A percentile compares a stretch with the other conserved stretches of the same genome.
phyloP scores from a whole-genome alignment of 176 grass and related monocot species.

The Cenchrus americanus region DNA sequence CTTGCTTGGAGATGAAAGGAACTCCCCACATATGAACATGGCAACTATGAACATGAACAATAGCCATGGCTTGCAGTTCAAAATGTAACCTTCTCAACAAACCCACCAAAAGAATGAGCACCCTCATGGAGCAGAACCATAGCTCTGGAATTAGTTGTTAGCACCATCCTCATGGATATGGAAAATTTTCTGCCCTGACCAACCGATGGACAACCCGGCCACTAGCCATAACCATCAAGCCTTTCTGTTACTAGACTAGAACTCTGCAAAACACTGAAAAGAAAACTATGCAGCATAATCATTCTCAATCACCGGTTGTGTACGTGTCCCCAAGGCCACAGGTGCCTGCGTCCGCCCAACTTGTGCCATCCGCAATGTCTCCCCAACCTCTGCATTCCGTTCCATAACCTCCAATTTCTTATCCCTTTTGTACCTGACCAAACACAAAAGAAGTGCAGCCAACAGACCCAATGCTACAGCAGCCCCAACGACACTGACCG shows the following conservation, averaged over 20 bases:
- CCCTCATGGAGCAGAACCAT: conserved; percentile 8
- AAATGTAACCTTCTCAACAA: conserved; percentile 27
- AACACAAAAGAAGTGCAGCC: conserved; percentile 54
- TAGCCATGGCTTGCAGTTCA: conserved; percentile 11
- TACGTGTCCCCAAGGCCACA: conserved; percentile 59
- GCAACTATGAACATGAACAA: conserved; percentile 53
- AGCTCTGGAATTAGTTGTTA: conserved; percentile 20
- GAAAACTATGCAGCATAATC: conserved; percentile 61
- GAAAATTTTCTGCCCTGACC: conserved; percentile 29
- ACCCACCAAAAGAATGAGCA: conserved; percentile 54
- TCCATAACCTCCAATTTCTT: conserved; percentile 72
- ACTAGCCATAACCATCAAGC: conserved; percentile 25
- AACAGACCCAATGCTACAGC: conserved; percentile 48
- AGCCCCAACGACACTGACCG: conserved; percentile 45
- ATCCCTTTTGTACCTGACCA: conserved; percentile 44
- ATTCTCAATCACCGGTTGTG: conserved; percentile 77
- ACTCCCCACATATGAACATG: conserved; percentile 42
- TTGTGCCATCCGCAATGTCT: conserved; percentile 65
- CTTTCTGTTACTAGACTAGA: conserved; percentile 27
- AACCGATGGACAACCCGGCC: conserved; percentile 30
- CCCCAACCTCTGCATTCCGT: conserved; percentile 58
- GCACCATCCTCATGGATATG: background rate
- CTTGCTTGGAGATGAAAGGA: conserved; percentile 49
- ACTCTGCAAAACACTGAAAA: conserved; percentile 1
- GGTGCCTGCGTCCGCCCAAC: conserved; percentile 73